phyloP scores from a whole-genome alignment of 2,329 filamentous ascomycete species.

The Colletotrichum australisinense region DNA sequence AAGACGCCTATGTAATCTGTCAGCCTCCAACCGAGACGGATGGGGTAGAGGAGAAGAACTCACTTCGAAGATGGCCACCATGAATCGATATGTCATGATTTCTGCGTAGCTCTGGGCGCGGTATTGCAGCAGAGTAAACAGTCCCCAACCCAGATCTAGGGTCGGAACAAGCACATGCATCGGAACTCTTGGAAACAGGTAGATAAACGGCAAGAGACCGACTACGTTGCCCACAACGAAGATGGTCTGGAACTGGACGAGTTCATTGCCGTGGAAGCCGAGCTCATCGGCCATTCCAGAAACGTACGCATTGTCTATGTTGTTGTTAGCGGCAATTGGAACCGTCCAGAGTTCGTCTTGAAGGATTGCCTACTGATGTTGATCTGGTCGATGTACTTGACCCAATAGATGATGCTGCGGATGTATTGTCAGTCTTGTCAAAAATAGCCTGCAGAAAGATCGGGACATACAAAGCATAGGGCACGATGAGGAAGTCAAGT shows the following conservation, averaged over 20 bases:
- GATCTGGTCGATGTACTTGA: constrained; percentile 66
- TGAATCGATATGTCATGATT: constrained; percentile 52
- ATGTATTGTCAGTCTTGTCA: background rate
- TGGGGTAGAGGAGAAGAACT: constrained; percentile 53
- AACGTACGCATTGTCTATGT: constrained; percentile 14
- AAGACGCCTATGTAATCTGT: constrained; percentile 40
- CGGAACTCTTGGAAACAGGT: constrained; percentile 57
- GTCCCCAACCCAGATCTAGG: constrained; percentile 64
- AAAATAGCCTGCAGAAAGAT: background rate
- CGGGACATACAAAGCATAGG: constrained; percentile 57
- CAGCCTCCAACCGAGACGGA: constrained; percentile 53
- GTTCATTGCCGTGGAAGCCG: constrained; percentile 14
- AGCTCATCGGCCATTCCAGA: constrained; percentile 29
- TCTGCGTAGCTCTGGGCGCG: constrained; percentile 61
- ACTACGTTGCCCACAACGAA: constrained; percentile 56
- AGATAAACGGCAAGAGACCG: constrained; percentile 63
- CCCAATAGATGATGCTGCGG: constrained; percentile 62
- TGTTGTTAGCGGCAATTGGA: background rate
- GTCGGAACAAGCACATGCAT: constrained; percentile 63
- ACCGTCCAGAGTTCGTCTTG: accelerated
- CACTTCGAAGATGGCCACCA: constrained; percentile 52
- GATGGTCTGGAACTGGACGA: constrained; percentile 21
- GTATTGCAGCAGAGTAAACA: constrained; percentile 68
- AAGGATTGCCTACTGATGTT: constrained; percentile 56
- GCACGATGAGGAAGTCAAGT: constrained; percentile 66